A percentile compares a stretch with the other conserved stretches of the same genome.
Conservation (phyloP, 768 basidiomycete genomes). For the Mycena galopus region DNA sequence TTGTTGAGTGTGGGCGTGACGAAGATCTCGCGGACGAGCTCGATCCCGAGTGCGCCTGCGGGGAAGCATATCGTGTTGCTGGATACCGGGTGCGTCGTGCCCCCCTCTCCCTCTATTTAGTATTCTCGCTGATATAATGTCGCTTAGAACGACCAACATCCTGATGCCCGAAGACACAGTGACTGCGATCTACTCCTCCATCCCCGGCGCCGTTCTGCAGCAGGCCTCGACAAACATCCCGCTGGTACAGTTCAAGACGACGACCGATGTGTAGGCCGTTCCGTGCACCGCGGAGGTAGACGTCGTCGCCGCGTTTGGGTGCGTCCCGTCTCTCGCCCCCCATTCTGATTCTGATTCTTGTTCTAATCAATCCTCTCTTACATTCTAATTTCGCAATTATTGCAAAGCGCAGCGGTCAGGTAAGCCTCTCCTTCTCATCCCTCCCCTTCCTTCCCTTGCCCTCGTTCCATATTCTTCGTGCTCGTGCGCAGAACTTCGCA, state of each 20-base stretch:
- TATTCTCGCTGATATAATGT: not conserved
- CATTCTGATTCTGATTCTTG: too few relatives aligned
- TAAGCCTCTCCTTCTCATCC: not conserved
- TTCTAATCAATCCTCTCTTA: too few relatives aligned
- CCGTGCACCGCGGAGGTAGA: not conserved
- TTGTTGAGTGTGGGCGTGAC: not conserved
- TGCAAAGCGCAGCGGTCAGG: too few relatives aligned
- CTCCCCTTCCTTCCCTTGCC: too few relatives aligned
- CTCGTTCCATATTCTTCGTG: too few relatives aligned
- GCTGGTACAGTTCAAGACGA: not conserved
- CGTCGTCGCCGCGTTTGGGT: constrained; percentile 6
- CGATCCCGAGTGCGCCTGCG: too few relatives aligned
- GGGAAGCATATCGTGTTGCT: constrained; percentile 13
- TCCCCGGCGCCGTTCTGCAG: constrained; percentile 6
- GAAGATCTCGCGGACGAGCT: too few relatives aligned
- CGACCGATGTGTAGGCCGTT: not conserved
- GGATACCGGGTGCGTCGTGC: constrained; percentile 9
- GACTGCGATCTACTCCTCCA: constrained; percentile 3
- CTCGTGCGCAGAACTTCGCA: constrained; percentile 10
- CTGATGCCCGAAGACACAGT: too few relatives aligned
- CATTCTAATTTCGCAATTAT: too few relatives aligned
- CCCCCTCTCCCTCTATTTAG: too few relatives aligned
- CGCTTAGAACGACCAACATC: too few relatives aligned
- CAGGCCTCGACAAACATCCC: not conserved
- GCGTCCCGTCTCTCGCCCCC: too few relatives aligned